Conservation (phyloP, 2,329 filamentous ascomycete genomes). For the Neofusicoccum ribis region DNA sequence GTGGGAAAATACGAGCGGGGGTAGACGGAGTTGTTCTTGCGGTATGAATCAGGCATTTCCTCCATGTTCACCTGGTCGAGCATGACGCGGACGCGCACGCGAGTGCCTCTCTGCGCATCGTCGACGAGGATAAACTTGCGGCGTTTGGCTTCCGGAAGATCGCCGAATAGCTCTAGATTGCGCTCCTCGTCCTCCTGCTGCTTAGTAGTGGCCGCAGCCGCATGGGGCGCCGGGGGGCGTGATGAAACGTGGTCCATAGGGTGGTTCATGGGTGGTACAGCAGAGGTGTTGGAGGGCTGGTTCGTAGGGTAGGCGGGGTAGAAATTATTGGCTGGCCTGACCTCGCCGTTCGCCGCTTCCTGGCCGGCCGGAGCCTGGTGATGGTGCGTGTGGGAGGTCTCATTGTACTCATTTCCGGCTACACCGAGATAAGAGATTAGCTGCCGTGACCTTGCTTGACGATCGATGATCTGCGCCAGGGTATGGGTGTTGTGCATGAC, state of each 20-base stretch:
- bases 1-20: constrained; percentile 89
- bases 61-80: constrained; percentile 93
- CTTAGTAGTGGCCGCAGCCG: constrained; percentile 44
- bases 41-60: constrained; percentile 94
- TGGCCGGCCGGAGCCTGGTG: constrained; percentile 62
- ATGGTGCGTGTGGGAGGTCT: constrained; percentile 66
- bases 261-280: constrained; percentile 67
- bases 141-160: constrained; percentile 85
- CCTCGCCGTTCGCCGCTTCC: constrained; percentile 59
- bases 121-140: constrained; percentile 97
- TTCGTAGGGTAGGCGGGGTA: constrained; percentile 67
- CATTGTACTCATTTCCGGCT: constrained; percentile 61
- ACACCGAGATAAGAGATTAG: constrained; percentile 46
- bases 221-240: constrained; percentile 39
- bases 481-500: constrained; percentile 28
- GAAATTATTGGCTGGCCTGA: constrained; percentile 75
- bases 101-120: constrained; percentile 76
- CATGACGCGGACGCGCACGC: constrained; percentile 85
- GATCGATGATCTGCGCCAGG: constrained; percentile 29
- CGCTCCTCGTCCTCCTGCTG: constrained; percentile 57
- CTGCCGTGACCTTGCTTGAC: constrained; percentile 35
- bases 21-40: constrained; percentile 84
- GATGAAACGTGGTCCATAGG: constrained; percentile 51
- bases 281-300: constrained; percentile 52
- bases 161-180: constrained; percentile 76